Evolutionary conservation across 2,329 filamentous ascomycete genomes (phyloP).

Genomic region (Apiospora pterosperma): DNA sequence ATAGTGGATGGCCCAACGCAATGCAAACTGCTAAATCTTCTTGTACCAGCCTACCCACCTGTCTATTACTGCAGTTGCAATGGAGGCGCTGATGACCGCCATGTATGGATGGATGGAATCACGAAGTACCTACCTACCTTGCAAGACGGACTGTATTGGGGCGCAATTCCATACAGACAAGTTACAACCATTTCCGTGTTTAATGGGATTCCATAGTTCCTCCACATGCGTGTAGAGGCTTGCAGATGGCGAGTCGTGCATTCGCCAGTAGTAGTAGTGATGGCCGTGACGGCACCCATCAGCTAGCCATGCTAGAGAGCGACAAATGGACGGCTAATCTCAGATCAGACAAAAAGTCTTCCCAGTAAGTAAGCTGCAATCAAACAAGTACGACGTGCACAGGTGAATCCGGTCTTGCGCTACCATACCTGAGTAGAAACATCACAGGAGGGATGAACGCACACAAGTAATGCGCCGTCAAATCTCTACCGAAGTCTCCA

Average conservation of each 20-base stretch:
- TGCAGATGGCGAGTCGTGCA: background rate
- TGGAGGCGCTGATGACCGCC: background rate
- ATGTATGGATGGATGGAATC: background rate
- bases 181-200: background rate
- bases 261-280: background rate
- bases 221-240: conserved; percentile 1
- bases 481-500: no score
- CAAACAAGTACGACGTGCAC: background rate
- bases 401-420: background rate
- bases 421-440: background rate
- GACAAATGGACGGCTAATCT: background rate
- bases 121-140: background rate
- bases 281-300: background rate
- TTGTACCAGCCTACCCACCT: background rate
- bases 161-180: background rate
- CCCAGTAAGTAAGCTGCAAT: background rate
- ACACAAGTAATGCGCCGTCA: background rate
- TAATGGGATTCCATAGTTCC: background rate
- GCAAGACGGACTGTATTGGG: background rate
- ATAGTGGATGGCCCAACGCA: conserved; percentile 7
- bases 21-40: background rate
- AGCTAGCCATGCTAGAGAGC: background rate
- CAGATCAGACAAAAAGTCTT: background rate
- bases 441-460: background rate
- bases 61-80: background rate